Conservation (phyloP, 345 rosid species). For the Euphorbia pulcherrima region DNA sequence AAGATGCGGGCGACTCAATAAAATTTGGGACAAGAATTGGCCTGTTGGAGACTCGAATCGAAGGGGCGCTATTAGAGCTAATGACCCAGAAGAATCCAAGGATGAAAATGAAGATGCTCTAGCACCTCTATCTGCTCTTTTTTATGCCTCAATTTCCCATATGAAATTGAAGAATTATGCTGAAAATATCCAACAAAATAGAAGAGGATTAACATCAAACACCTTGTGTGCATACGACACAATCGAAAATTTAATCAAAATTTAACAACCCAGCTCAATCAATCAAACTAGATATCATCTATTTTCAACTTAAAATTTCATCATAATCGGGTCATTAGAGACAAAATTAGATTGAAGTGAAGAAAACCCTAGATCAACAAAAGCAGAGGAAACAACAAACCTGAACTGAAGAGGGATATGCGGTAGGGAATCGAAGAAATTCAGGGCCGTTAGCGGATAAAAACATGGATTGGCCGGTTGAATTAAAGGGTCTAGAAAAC, state of each 20-base stretch:
- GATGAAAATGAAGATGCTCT: slow-evolving; percentile 50
- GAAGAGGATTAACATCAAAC: neutral
- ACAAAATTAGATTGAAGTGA: neutral
- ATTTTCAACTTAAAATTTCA: no score
- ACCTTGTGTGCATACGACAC: neutral
- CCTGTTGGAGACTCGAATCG: slow-evolving; percentile 88
- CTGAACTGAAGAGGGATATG: slow-evolving; percentile 24
- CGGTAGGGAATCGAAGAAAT: slow-evolving; percentile 32
- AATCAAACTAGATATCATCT: neutral
- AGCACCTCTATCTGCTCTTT: slow-evolving; percentile 25
- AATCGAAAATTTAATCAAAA: neutral
- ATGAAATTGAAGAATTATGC: slow-evolving; percentile 31
- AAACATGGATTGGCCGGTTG: slow-evolving; percentile 35
- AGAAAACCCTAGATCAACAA: neutral
- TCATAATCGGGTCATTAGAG: neutral
- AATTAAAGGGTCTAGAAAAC: slow-evolving; percentile 24
- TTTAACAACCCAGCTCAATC: neutral
- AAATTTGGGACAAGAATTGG: slow-evolving; percentile 78
- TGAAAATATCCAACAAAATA: slow-evolving; percentile 21
- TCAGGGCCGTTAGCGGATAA: slow-evolving; percentile 32
- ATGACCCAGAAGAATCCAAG: slow-evolving; percentile 45
- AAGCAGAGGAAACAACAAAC: slow-evolving; percentile 12
- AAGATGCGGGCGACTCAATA: slow-evolving; percentile 86
- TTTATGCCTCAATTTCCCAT: slow-evolving; percentile 26
- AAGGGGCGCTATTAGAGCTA: slow-evolving; percentile 65